Base-by-base conservation (phyloP, 2,329 filamentous ascomycete genomes). In the Penicillium sp. region DNA sequence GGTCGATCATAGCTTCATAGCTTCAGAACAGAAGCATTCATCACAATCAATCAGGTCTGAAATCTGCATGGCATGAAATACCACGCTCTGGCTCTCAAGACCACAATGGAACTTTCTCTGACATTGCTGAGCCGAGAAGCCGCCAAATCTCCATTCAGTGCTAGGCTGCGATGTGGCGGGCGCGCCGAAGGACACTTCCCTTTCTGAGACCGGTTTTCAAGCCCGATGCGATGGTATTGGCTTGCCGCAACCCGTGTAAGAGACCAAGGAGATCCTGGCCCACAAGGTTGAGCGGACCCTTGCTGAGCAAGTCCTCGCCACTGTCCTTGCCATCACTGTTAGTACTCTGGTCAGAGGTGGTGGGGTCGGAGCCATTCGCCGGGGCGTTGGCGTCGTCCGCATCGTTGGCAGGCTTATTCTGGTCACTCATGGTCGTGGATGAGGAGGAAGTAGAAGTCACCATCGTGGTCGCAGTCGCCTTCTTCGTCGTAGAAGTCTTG, bases 241-340 rank as follows among this genome's bases (percentile, higher is more conserved):
- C 53, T 6, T 54, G 13, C n/a, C 39, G 27, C 24, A 56, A 39
- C 28, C 53, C 53, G 5, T 45, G n/a, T 12, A 56, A 42, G 13
- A 56, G 48, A 40, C 47, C 46, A 11, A 56, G 50, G 25, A 56
- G 51, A 26, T 56, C 46, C 7, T 46, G 39, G 37, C 43, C 39
- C 9, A 56, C 36, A 9, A 54, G 28, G n/a, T 26, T 13, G 27
- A 50, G 28, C 18, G 44, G 9, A 7, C 18, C 33, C 32, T 38
- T 34, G 11, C 25, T 39, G 3, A 36, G 36, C 13, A n/a, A 32
- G 29, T 13, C 13, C 27, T 32, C 27, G 5, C n/a, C 29, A 27
- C 13, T 28, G 6, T 28, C 26, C 13, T 29, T 29, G 4, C 8
- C 42, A 11, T 12, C 25, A 27, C 28, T 28, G 27, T 28, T 7